phyloP scores from a whole-genome alignment of 169 alveolate genomes.

The Plasmodium inui region DNA sequence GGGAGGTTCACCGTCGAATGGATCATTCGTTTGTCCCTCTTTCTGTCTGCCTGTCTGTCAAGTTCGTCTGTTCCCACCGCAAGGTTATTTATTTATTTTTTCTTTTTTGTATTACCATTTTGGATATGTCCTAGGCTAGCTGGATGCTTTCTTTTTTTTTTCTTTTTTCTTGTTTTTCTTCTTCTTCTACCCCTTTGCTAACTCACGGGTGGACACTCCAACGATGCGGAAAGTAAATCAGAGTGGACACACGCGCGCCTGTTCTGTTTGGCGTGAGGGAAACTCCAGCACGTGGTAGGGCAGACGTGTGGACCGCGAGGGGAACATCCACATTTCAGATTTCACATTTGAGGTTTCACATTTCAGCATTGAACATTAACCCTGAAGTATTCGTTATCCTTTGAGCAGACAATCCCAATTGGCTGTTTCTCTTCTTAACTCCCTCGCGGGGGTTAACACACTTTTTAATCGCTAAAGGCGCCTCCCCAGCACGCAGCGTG shows the following conservation, averaged over 20 bases:
- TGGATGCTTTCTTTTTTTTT: not conserved
- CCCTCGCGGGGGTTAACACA: not conserved
- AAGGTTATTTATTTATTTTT: not conserved
- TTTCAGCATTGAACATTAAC: not conserved
- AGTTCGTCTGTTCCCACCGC: not conserved
- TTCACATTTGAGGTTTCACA: too few relatives aligned
- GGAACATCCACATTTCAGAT: not conserved
- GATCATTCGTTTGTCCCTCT: not conserved
- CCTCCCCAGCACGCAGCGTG: not conserved
- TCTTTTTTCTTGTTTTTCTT: not conserved
- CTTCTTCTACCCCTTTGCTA: not conserved
- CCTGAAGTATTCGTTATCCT: not conserved
- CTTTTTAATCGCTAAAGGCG: not conserved
- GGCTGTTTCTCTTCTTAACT: not conserved
- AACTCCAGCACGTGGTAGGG: too few relatives aligned
- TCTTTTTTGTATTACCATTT: conserved; percentile 7
- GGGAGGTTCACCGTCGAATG: not conserved
- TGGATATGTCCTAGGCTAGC: not conserved
- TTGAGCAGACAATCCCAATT: not conserved
- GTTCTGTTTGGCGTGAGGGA: too few relatives aligned
- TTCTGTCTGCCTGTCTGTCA: too few relatives aligned
- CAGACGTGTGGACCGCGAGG: not conserved
- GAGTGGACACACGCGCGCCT: not conserved
- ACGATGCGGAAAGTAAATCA: not conserved
- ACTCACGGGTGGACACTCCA: not conserved